A percentile compares a stretch with the other conserved stretches of the same genome.
These are phyloP conservation scores for Corrigiola litoralis DNA, from an alignment of 179 eudicot genomes.

Conservation along the genomic window DNA sequence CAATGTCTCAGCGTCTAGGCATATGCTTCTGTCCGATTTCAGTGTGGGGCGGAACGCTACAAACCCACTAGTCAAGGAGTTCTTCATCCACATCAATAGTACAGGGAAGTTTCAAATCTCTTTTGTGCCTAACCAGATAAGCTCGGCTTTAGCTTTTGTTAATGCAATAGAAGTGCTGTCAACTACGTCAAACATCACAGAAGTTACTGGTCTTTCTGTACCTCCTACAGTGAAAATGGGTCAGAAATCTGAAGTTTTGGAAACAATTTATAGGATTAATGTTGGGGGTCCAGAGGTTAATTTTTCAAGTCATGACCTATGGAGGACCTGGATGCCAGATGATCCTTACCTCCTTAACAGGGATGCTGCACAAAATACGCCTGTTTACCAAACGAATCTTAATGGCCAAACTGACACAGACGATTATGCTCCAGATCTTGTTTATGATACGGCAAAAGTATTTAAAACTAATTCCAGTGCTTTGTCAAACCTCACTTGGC, in stretches of 20 bases:
- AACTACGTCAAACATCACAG: conserved; percentile 21
- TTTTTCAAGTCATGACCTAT: conserved; percentile 6
- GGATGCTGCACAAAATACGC: conserved; percentile 16
- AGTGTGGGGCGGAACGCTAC: conserved; percentile 3
- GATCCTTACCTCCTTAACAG: conserved; percentile 32
- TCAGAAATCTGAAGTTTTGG: conserved; percentile 17
- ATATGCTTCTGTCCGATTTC: conserved; percentile 31
- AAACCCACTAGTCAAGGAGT: conserved; percentile 21
- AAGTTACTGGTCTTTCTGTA: conserved; percentile 11
- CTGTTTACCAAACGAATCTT: background rate
- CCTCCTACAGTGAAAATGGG: conserved; percentile 15
- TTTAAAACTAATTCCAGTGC: background rate
- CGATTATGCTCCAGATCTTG: conserved; percentile 36
- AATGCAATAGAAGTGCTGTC: conserved; percentile 41
- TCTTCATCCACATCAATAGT: conserved; percentile 13
- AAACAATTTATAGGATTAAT: conserved; percentile 36
- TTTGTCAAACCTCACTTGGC: conserved; percentile 40
- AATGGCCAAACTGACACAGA: background rate
- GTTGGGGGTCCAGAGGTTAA: conserved; percentile 30
- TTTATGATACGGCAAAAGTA: conserved; percentile 39
- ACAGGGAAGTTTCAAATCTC: conserved; percentile 19
- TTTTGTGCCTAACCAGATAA: conserved; percentile 24
- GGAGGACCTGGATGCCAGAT: conserved; percentile 52
- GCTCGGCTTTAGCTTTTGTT: conserved; percentile 29
- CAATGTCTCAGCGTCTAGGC: conserved; percentile 30